A percentile compares a stretch with the other conserved stretches of the same genome.
These are phyloP conservation scores for Penicillium coprophilum DNA, from an alignment of 495 filamentous ascomycete species.

Conservation along the genomic window DNA sequence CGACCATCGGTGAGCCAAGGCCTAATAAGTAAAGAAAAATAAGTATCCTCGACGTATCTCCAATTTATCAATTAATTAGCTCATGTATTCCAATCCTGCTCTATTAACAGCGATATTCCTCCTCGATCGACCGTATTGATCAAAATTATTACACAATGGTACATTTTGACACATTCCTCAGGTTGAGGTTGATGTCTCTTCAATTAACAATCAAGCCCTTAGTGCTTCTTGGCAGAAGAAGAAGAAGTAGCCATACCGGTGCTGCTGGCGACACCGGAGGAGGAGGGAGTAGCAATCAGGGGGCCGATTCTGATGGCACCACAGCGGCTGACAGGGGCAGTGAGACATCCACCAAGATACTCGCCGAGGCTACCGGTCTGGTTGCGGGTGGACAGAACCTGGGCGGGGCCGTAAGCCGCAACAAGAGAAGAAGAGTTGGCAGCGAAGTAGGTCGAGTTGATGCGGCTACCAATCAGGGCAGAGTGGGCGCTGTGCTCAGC, in stretches of 20 bases:
- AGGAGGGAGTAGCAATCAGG: conserved; percentile 23
- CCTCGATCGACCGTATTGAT: background rate
- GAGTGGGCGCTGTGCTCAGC: conserved; percentile 31
- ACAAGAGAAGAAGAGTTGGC: conserved; percentile 27
- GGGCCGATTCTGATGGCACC: conserved; percentile 28
- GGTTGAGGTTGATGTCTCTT: background rate
- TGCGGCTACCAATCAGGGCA: conserved; percentile 27
- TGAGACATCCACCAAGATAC: conserved; percentile 30
- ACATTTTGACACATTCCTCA: background rate
- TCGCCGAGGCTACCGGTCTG: conserved; percentile 30
- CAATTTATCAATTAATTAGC: background rate
- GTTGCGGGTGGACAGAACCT: conserved; percentile 25
- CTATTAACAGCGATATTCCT: background rate
- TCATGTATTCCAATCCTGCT: background rate
- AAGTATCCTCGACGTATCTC: background rate
- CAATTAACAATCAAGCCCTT: background rate
- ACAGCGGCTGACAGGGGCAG: conserved; percentile 25
- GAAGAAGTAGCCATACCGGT: background rate
- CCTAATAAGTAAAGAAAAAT: background rate
- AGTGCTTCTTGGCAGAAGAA: background rate
- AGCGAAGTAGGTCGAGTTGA: conserved; percentile 26
- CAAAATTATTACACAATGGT: background rate
- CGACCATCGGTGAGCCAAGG: too few species aligned
- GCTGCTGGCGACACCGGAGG: conserved; percentile 13
- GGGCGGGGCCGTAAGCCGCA: conserved; percentile 28